Conservation (phyloP, 192 early-diverging fungal species). For the Linderina pennispora region DNA sequence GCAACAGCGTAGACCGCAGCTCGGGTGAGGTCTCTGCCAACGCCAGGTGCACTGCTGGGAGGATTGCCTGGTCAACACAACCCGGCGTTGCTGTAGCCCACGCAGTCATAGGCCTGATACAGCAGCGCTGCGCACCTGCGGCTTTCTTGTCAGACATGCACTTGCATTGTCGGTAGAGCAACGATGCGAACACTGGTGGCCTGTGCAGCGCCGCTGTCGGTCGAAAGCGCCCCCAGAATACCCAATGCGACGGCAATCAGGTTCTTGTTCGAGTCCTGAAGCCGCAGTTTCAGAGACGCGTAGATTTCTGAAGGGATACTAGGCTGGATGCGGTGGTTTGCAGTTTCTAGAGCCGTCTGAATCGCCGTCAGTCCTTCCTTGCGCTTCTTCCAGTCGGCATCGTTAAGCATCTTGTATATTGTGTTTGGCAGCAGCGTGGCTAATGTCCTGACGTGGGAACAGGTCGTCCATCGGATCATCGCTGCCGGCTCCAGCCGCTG, state of each 20-base stretch:
- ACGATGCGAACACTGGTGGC: conserved; percentile 62
- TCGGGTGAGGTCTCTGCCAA: conserved; percentile 77
- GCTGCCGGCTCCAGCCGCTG: conserved; percentile 2
- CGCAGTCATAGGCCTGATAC: conserved; percentile 65
- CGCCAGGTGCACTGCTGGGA: conserved; percentile 53
- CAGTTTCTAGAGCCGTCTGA: conserved; percentile 59
- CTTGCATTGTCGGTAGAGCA: conserved; percentile 59
- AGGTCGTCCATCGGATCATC: conserved; percentile 73
- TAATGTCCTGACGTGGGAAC: conserved; percentile 83
- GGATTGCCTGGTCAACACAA: conserved; percentile 61
- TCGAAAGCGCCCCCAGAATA: conserved; percentile 68
- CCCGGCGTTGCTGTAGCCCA: conserved; percentile 56
- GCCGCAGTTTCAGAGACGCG: conserved; percentile 71
- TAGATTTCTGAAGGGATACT: conserved; percentile 70
- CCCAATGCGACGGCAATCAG: conserved; percentile 74
- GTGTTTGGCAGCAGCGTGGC: conserved; percentile 50
- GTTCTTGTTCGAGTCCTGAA: conserved; percentile 91
- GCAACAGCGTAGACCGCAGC: conserved; percentile 81
- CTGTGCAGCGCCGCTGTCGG: conserved; percentile 83
- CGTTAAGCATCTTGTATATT: conserved; percentile 52
- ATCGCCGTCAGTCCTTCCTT: conserved; percentile 89
- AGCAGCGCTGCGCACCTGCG: conserved; percentile 73
- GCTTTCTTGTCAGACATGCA: conserved; percentile 88
- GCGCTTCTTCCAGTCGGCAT: conserved; percentile 89
- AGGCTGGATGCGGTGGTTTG: conserved; percentile 79